A percentile compares a stretch with the other conserved stretches of the same genome.
Evolutionary conservation across 108 stramenopile species (phyloP).

Genomic region (Nitzschia sp.): DNA sequence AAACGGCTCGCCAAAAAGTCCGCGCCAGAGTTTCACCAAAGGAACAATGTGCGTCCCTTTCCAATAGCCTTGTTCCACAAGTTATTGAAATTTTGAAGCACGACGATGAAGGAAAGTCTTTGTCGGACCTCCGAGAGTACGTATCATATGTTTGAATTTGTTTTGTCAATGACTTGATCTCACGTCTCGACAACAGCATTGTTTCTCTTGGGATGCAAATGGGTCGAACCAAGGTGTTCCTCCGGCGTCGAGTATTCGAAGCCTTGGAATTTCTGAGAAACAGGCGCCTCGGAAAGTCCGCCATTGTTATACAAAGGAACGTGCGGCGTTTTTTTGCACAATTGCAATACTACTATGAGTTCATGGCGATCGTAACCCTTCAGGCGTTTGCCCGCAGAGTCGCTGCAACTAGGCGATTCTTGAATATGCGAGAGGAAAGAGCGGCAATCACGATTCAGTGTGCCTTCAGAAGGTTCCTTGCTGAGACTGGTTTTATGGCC

Average conservation of each 20-base stretch:
- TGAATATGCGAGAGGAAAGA: slow-evolving; percentile 19
- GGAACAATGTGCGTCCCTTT: slow-evolving; percentile 17
- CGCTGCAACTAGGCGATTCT: slow-evolving; percentile 22
- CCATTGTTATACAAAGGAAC: slow-evolving; percentile 50
- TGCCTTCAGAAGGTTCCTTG: slow-evolving; percentile 38
- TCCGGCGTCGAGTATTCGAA: slow-evolving; percentile 77
- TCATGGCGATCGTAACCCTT: slow-evolving; percentile 25
- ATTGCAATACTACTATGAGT: slow-evolving; percentile 20
- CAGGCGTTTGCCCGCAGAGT: slow-evolving; percentile 42
- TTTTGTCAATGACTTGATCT: neutral
- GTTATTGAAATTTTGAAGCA: slow-evolving; percentile 13
- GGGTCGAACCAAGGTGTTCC: slow-evolving; percentile 85
- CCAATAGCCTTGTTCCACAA: slow-evolving; percentile 15
- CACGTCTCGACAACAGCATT: slow-evolving; percentile 10
- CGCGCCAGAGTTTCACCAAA: neutral
- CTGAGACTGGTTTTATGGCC: slow-evolving; percentile 36
- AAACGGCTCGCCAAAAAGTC: neutral
- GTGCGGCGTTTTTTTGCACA: slow-evolving; percentile 46
- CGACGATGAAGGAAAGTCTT: neutral
- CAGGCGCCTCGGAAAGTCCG: slow-evolving; percentile 37
- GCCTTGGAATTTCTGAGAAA: slow-evolving; percentile 70
- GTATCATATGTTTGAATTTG: neutral
- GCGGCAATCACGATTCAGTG: slow-evolving; percentile 58
- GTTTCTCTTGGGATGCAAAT: slow-evolving; percentile 79
- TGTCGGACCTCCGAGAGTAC: slow-evolving; percentile 11